These are phyloP conservation scores for Wickerhamiella parazyma DNA, from an alignment of 805 yeast species.

Conservation along the genomic window DNA sequence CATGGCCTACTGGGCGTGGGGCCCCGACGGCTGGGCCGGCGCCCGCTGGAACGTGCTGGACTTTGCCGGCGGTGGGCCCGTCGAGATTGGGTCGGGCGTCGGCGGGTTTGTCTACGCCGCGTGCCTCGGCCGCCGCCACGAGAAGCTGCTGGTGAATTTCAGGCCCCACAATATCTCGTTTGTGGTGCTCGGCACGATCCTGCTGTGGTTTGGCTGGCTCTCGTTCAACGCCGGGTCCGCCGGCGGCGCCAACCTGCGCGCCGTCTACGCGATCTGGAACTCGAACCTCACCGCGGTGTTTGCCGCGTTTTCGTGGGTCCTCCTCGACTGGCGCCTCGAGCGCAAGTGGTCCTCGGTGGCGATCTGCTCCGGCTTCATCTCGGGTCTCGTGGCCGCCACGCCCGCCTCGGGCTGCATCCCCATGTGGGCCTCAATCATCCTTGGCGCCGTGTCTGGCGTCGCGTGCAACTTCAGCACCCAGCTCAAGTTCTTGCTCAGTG, in stretches of 20 bases:
- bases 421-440: slow-evolving; percentile 75
- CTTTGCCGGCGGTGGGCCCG: slow-evolving; percentile 98
- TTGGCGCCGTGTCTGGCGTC: slow-evolving; percentile 69
- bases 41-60: slow-evolving; percentile 82
- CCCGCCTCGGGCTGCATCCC: slow-evolving; percentile 90
- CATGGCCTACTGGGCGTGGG: slow-evolving; percentile 94
- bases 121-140: slow-evolving; percentile 58
- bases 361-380: slow-evolving; percentile 85
- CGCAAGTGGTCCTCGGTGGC: slow-evolving; percentile 92
- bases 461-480: slow-evolving; percentile 86
- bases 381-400: slow-evolving; percentile 94
- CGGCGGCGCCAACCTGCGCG: slow-evolving; percentile 64
- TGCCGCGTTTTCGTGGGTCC: slow-evolving; percentile 86
- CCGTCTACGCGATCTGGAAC: slow-evolving; percentile 83
- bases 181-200: slow-evolving; percentile 73
- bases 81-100: slow-evolving; percentile 82
- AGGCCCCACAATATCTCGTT: slow-evolving; percentile 91
- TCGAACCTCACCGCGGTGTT: slow-evolving; percentile 80
- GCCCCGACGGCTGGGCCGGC: slow-evolving; percentile 80
- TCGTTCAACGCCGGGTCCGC: slow-evolving; percentile 91
- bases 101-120: slow-evolving; percentile 57
- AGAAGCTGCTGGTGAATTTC: slow-evolving; percentile 60
- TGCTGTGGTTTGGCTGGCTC: slow-evolving; percentile 93
- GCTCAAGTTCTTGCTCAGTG: slow-evolving; percentile 61
- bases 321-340: slow-evolving; percentile 77